Evolutionary conservation across 495 filamentous ascomycete species (phyloP), one percentile per base, ranked within the genome.

Genomic region (Penicillium ucsense): DNA sequence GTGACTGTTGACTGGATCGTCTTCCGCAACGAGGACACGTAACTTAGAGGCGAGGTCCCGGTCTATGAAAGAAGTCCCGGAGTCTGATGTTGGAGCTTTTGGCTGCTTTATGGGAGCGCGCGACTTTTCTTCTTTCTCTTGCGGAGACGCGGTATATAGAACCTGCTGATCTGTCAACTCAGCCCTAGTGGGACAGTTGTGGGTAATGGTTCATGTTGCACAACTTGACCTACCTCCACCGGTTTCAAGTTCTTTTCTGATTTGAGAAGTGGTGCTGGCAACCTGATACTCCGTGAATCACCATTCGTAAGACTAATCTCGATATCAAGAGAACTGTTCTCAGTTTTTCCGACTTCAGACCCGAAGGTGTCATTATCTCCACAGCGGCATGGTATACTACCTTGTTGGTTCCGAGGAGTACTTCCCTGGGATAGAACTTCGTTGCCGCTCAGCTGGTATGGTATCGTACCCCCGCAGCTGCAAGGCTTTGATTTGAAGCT

Each of bases 1-100:
- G 48, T 78, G 85, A 63, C 85, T 86, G 56, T 95, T 95, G 50
- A 94, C 78, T 0, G 89, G 88, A 53, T 95, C 89, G 54, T 95
- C 89, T 55, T 95, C 89, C 2, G 89, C 89, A 30, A 94, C 77
- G 27, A 94, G 71, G 5, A 91, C 76, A 11, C 72, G 75, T 31
- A 89, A 68, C 41, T 70, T 55, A 7, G 39, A 29, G 3, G 12
- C 37, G 8, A 34, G 2, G 46, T 30, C 30, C 50, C 48, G 32
- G 11, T 43, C 45, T 35, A 34, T 8, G 6, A 38, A 29, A 3
- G 43, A n/a, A 28, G 6, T 27, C n/a, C 20, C 34, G 31, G 41
- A 4, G 5, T 44, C 8, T 29, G 41, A 8, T 5, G 35, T 11
- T 31, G 11, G 36, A 20, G 33, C 33, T 34, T 29, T 45, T 32